phyloP scores from a whole-genome alignment of 768 basidiomycete genomes.

The Phaeotremella skinneri region DNA sequence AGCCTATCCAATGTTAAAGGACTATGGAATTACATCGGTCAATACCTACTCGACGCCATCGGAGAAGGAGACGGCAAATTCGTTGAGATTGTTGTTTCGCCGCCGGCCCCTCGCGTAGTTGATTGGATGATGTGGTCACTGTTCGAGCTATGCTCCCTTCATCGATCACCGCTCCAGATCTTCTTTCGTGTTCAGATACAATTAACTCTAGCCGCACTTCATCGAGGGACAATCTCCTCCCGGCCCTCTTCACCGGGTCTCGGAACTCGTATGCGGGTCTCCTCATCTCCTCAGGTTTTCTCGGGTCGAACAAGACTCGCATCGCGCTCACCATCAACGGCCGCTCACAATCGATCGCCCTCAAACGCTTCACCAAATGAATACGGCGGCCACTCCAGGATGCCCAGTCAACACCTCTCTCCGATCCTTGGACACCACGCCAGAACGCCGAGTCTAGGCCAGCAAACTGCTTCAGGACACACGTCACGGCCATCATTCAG shows the following conservation, averaged over 20 bases:
- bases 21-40: slow-evolving; percentile 31
- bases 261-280: slow-evolving; percentile 2
- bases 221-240: slow-evolving; percentile 12
- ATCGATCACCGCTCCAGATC: slow-evolving; percentile 29
- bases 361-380: background rate
- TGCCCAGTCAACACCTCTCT: slow-evolving; percentile 24
- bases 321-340: slow-evolving; percentile 5
- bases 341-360: background rate
- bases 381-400: slow-evolving; percentile 10
- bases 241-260: slow-evolving; percentile 23
- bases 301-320: slow-evolving; percentile 15
- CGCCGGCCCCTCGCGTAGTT: slow-evolving; percentile 17
- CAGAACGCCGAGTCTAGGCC: slow-evolving; percentile 17
- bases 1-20: slow-evolving; percentile 27
- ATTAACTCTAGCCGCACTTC: slow-evolving; percentile 10
- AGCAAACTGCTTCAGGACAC: background rate
- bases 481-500: slow-evolving; percentile 30
- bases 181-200: slow-evolving; percentile 27
- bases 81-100: slow-evolving; percentile 4
- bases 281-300: slow-evolving; percentile 17
- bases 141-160: slow-evolving; percentile 31
- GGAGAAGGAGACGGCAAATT: slow-evolving; percentile 23
- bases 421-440: slow-evolving; percentile 10
- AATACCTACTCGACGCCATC: slow-evolving; percentile 12
- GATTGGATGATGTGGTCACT: slow-evolving; percentile 40